Evolutionary conservation across 805 yeast genomes (phyloP).

Genomic region (Yamadazyma laniorum): DNA sequence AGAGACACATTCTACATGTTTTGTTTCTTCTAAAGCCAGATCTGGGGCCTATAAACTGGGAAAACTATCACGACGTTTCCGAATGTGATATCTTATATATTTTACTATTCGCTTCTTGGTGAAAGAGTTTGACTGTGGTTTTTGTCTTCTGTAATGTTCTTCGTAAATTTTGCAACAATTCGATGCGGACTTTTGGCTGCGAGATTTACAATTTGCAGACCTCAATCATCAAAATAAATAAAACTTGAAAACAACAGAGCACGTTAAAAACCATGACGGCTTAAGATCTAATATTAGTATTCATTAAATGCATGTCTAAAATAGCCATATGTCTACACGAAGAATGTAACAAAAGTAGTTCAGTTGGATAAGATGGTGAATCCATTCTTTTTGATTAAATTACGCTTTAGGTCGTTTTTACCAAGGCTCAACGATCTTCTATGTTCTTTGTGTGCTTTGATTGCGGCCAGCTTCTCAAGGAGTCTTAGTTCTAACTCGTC

Average conservation of each 20-base stretch:
- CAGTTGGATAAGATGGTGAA: slow-evolving; percentile 12
- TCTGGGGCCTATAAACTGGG: too few species aligned
- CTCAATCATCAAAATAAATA: too few species aligned
- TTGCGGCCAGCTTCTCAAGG: slow-evolving; percentile 19
- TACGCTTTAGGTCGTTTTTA: slow-evolving; percentile 33
- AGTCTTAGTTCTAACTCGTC: slow-evolving; percentile 23
- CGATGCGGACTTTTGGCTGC: background rate
- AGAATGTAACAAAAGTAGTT: slow-evolving; percentile 1
- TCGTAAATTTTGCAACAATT: slow-evolving; percentile 2
- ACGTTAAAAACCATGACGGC: too few species aligned
- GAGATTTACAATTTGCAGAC: slow-evolving; percentile 1
- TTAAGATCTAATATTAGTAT: too few species aligned
- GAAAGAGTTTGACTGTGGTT: too few species aligned
- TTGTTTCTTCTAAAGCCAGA: too few species aligned
- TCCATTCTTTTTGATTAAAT: slow-evolving; percentile 31
- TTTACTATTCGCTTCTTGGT: too few species aligned
- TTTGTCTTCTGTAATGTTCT: too few species aligned
- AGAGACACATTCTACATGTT: too few species aligned
- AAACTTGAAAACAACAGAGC: too few species aligned
- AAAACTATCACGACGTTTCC: too few species aligned
- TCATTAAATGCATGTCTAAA: slow-evolving; percentile 3
- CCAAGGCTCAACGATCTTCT: slow-evolving; percentile 40
- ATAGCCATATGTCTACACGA: background rate
- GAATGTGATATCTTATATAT: too few species aligned
- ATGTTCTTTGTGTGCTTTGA: slow-evolving; percentile 16